Percentiles rank a stretch among this genome's conserved stretches.
Evolutionary conservation across 257 asterid genomes (phyloP).

Genomic region (Echites panduratus): DNA sequence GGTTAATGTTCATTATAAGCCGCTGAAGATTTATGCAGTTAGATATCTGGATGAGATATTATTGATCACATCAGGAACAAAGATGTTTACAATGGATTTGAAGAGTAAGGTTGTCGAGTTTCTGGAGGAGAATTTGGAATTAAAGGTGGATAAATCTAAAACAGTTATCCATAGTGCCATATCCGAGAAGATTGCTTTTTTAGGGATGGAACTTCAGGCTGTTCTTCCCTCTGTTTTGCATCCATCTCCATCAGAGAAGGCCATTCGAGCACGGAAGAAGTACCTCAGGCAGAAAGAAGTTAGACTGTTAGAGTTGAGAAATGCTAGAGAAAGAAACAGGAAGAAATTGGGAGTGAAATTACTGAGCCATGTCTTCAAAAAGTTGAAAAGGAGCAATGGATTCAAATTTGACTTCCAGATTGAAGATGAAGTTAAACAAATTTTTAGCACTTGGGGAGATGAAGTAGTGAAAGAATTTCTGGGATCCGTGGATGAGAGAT

Average conservation of each 20-base stretch:
- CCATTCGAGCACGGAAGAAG: constrained; percentile 80
- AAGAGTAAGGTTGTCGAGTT: constrained; percentile 44
- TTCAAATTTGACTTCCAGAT: constrained; percentile 49
- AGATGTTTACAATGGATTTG: constrained; percentile 58
- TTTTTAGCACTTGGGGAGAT: constrained; percentile 71
- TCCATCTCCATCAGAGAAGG: constrained; percentile 68
- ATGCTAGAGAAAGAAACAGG: constrained; percentile 74
- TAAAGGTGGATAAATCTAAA: constrained; percentile 46
- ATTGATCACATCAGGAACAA: constrained; percentile 70
- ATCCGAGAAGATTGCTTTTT: constrained; percentile 75
- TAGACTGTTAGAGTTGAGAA: constrained; percentile 59
- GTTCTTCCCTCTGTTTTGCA: constrained; percentile 77
- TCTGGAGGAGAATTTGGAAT: constrained; percentile 46
- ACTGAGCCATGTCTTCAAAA: constrained; percentile 53
- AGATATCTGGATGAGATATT: constrained; percentile 81
- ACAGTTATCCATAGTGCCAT: constrained; percentile 80
- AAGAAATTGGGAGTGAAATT: constrained; percentile 75
- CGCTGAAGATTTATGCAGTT: constrained; percentile 70
- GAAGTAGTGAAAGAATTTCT: constrained; percentile 59
- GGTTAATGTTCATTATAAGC: constrained; percentile 48
- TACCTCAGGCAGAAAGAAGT: constrained; percentile 84
- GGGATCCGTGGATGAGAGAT: constrained; percentile 58
- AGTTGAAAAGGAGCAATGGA: constrained; percentile 48
- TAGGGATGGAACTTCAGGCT: constrained; percentile 96
- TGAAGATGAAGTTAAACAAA: constrained; percentile 54